A percentile compares a stretch with the other conserved stretches of the same genome.
phyloP scores from a whole-genome alignment of 2,329 filamentous ascomycete species.

The Penicillium brevicompactum region DNA sequence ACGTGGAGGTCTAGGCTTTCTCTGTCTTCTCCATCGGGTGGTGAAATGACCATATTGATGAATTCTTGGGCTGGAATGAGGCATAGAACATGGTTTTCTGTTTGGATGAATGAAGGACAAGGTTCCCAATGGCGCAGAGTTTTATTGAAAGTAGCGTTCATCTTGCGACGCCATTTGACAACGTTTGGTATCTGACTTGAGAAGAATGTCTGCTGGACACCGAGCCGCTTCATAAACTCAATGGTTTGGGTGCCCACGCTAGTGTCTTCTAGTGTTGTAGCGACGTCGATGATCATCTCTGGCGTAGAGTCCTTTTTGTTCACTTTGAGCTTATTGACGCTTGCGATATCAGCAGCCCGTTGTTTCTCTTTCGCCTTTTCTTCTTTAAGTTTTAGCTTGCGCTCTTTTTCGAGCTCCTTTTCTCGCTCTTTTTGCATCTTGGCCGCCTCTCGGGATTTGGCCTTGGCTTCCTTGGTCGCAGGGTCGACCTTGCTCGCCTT shows the following conservation, averaged over 20 bases:
- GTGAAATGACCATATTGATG: slow-evolving; percentile 58
- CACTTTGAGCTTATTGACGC: slow-evolving; percentile 71
- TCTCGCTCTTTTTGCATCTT: slow-evolving; percentile 56
- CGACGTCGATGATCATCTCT: slow-evolving; percentile 77
- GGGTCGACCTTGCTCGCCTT: slow-evolving; percentile 35
- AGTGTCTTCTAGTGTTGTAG: slow-evolving; percentile 55
- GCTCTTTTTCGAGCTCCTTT: slow-evolving; percentile 59
- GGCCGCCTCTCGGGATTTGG: slow-evolving; percentile 54
- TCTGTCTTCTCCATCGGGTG: slow-evolving; percentile 40
- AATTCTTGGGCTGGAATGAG: slow-evolving; percentile 67
- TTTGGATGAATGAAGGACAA: slow-evolving; percentile 47
- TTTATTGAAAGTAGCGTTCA: slow-evolving; percentile 64
- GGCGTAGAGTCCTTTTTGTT: slow-evolving; percentile 72
- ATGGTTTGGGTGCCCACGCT: slow-evolving; percentile 47
- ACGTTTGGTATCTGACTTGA: slow-evolving; percentile 50
- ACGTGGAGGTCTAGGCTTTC: slow-evolving; percentile 63
- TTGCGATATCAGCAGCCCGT: slow-evolving; percentile 65
- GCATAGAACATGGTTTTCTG: slow-evolving; percentile 65
- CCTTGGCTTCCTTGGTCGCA: slow-evolving; percentile 48
- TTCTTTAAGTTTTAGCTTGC: slow-evolving; percentile 50
- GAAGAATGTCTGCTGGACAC: slow-evolving; percentile 45
- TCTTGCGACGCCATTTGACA: slow-evolving; percentile 70
- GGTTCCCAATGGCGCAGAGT: slow-evolving; percentile 67
- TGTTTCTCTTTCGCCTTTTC: slow-evolving; percentile 66
- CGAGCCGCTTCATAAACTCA: slow-evolving; percentile 46